Evolutionary conservation across 2,329 filamentous ascomycete species (phyloP).

Genomic region (Colletotrichum neosansevieriae): DNA sequence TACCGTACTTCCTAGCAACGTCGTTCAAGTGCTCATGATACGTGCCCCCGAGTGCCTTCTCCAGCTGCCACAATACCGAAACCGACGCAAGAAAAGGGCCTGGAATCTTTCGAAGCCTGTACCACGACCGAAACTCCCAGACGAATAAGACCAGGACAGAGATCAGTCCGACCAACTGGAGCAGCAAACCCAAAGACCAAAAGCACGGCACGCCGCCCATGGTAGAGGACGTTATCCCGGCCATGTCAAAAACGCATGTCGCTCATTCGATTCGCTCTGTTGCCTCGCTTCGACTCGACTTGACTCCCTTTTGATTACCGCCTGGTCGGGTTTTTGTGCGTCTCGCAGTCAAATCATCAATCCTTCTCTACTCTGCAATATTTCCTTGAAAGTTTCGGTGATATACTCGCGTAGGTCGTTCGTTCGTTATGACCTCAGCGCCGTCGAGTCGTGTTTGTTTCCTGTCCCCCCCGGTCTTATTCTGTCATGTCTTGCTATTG

Average conservation of each 20-base stretch:
- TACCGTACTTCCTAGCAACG: conserved; percentile 41
- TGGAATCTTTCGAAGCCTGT: conserved; percentile 47
- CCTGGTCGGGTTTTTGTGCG: background rate
- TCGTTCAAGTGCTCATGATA: conserved; percentile 46
- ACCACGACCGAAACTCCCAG: conserved; percentile 44
- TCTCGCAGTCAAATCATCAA: background rate
- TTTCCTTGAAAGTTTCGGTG: background rate
- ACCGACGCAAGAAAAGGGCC: conserved; percentile 46
- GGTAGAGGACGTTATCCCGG: background rate
- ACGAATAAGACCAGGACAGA: conserved; percentile 7
- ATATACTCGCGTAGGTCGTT: background rate
- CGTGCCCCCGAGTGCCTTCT: conserved; percentile 42
- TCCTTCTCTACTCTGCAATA: too few species aligned
- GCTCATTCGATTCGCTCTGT: background rate
- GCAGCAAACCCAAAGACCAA: background rate
- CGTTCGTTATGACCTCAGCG: background rate
- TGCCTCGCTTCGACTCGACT: too few species aligned
- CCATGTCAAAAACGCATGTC: conserved; percentile 30
- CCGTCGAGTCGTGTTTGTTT: background rate
- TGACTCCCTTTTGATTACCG: background rate
- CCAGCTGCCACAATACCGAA: conserved; percentile 45
- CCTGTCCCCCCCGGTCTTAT: background rate
- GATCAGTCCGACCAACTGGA: conserved; percentile 2
- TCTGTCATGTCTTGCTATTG: conserved; percentile 22
- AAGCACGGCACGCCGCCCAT: background rate